Base-by-base conservation (phyloP, 1,284 basidiomycete species). In the Golubevia sp. region DNA sequence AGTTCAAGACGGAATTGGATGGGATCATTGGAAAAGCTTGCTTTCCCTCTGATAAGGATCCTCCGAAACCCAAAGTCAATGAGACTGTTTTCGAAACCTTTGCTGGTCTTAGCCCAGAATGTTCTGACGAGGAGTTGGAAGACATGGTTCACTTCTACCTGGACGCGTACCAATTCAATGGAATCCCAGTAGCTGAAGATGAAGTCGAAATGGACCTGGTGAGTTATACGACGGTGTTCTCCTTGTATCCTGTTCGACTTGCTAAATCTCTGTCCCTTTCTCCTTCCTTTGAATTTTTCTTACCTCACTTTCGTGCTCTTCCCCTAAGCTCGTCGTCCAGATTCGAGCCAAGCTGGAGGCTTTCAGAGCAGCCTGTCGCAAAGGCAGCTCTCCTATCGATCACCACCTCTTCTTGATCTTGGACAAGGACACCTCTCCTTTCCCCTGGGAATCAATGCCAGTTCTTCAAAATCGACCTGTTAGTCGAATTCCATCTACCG, bases 371-470 rank as follows among this genome's bases (percentile, higher is more conserved):
- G 30, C 11, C 30, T 34, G 30, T 34, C 30, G 30, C 4, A 34
- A 11, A 34, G 30, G 11, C 4, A 11, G 30, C 30, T 34, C 30
- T 34, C 11, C 30, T 11, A 11, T 11, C 30, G 30, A 34, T 34
- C 30, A 34, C 11, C 96, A 99, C 80, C 85, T 91, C 44, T 96
- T 97, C 85, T 86, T 99, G 61, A 88, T 96, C 13, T 87, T 99
- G 34, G 97, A 98, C 85, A 93, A 93, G 85, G 91, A 93, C 67
- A 86, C 96, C 13, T 92, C 94, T 75, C 88, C 89, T 0, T 87
- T 99, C 64, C 96, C 97, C 0, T 99, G 96, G 97, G 97, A 99
- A 85, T 95, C 92, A 26, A 89, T 98, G 24, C 94, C 96, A 0
- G 88, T 90, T 53, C 86, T 99, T 7, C 88, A 92, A 56, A 91